Base-by-base conservation (phyloP, 768 basidiomycete species). In the Tricholoma sp. region DNA sequence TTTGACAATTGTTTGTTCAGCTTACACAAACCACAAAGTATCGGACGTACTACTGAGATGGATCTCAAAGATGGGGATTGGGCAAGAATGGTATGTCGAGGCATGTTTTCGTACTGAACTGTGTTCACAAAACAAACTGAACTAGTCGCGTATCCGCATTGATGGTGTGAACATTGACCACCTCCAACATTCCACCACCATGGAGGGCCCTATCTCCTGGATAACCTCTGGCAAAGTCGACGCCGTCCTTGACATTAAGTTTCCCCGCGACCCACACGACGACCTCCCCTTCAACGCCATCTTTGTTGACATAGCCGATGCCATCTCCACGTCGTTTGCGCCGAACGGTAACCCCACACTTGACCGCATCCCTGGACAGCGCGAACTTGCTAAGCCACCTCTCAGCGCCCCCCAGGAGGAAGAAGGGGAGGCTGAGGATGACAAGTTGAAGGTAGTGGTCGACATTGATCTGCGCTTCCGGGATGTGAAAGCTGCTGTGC, bases 1-100 rank as follows among this genome's bases (percentile, higher is more conserved):
- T 91, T 94, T 60, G 97, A 99, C 68, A 98, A 98, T 66, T 99
- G 97, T 64, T 68, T 99, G 17, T 97, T 97, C 74, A 98, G 95
- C 67, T 68, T 99, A 60, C 97, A 98, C 65, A 89, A 86, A 66
- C 96, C 96, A 6, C 96, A 98, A 74, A 96, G 92, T 67, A 91
- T 98, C 51, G 93, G 95, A 1, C 78, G 92, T 59, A 94, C 92
- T 4, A 92, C 85, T 48, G 88, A 92, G 65, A 89, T 85, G 65
- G 94, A 96, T 58, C 66, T 90, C 32, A 84, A 87, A 67, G 88
- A 94, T 66, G 86, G 86, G 15, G 82, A 86, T 57, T 94, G 93
- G 88, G 85, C 84, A 9, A 80, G 91, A 51, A 94, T 98, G 94
- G 94, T 94, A 58, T 4, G 45, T 31, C 65, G 80, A 64, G 29